Evolutionary conservation across 192 early-diverging fungal species (phyloP).

Genomic region (Backusella australiensis): DNA sequence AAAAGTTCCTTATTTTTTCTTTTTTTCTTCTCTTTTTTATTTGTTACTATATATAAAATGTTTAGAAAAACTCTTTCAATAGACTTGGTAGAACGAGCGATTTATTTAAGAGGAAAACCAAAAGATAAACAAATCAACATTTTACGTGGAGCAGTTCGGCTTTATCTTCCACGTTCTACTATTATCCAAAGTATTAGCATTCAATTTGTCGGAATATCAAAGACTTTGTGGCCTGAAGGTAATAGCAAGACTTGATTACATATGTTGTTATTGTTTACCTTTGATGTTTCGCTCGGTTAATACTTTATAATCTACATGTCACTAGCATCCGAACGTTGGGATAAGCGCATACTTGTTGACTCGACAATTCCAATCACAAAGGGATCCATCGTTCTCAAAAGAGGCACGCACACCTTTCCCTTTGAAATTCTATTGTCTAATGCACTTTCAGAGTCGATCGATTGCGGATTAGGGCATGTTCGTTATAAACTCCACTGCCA

Average conservation of each 20-base stretch:
- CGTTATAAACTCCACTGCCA: conserved; percentile 26
- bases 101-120: conserved; percentile 23
- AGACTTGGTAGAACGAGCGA: conserved; percentile 28
- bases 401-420: conserved; percentile 21
- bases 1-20: neutral
- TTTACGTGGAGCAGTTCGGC: conserved; percentile 23
- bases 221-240: conserved; percentile 38
- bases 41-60: neutral
- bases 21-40: conserved; percentile 7
- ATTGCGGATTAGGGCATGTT: conserved; percentile 28
- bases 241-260: neutral
- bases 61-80: conserved; percentile 30
- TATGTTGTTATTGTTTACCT: neutral
- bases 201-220: conserved; percentile 28
- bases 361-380: conserved; percentile 7
- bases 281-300: neutral
- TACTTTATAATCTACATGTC: neutral
- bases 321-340: conserved; percentile 19
- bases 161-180: conserved; percentile 3
- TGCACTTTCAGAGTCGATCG: conserved; percentile 30
- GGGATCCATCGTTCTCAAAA: neutral
- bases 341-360: conserved; percentile 28
- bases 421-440: conserved; percentile 35
- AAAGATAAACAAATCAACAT: conserved; percentile 24
- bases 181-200: conserved; percentile 20